Base-by-base conservation (phyloP, 768 basidiomycete species). In the Fistulinella prunicolor region DNA sequence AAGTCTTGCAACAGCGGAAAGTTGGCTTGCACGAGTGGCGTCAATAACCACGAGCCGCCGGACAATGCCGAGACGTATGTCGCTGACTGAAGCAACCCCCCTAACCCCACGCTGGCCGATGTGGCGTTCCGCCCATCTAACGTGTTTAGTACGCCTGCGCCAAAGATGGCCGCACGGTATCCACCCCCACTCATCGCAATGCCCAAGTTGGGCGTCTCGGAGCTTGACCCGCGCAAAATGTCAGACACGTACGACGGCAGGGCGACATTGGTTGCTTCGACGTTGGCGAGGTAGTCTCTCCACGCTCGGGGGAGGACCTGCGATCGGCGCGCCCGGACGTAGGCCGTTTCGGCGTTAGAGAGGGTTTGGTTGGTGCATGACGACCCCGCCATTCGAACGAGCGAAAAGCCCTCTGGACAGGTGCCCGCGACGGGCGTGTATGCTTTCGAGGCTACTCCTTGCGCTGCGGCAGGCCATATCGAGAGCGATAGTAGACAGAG, bases 181-280 rank as follows among this genome's bases (percentile, higher is more conserved):
- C 80, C 76, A 8, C 83, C 83, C 13, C 83, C 83, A 22, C 76
- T 78, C 20, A 73, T 61, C 0, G 81, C 80, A 43, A 82, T 76
- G 0, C 72, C 78, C 6, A 80, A 56, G 17, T 55, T 70, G 4
- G 75, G 76, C 0, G 61, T 50, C 14, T 62, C 42, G 1, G 49
- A 22, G 22, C 51, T 55, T 9, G 51, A 42, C 2, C 54, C 64
- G 14, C n/a, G 47, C 20, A 68, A 46, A 35, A 75, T 70, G 24
- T 46, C 37, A 12, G 62, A 55, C 9, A 70, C 68, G 36, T 75
- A 75, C 4, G 45, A 23, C 2, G 74, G 73, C 0, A 72, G 58
- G 9, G 53, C 26, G 20, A 58, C 45, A 0, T 58, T 55, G 23
- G 66, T 68, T 3, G 63, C 43, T 36, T 34, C 28, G 28, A 28